These are phyloP conservation scores for Myxozyma geophila DNA, from an alignment of 805 yeast genomes.

Conservation along the genomic window DNA sequence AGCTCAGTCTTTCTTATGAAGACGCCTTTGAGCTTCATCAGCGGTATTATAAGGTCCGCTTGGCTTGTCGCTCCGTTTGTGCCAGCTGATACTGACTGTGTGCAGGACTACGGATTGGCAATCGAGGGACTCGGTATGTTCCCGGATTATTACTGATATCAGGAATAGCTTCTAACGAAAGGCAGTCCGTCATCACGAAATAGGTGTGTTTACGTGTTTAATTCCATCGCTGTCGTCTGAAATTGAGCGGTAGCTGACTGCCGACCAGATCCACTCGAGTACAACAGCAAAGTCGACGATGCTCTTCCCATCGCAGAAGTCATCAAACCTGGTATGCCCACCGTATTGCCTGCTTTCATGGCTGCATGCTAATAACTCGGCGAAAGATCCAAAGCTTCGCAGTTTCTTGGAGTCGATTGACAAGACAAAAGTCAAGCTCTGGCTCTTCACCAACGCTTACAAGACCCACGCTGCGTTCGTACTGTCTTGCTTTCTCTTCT, in stretches of 20 bases:
- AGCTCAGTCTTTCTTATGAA: slow-evolving; percentile 64
- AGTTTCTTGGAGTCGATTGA: slow-evolving; percentile 45
- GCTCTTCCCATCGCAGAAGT: slow-evolving; percentile 82
- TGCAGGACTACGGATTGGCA: slow-evolving; percentile 81
- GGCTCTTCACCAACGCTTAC: slow-evolving; percentile 96
- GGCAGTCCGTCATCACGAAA: slow-evolving; percentile 55
- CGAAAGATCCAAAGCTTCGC: slow-evolving; percentile 51
- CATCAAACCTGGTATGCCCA: slow-evolving; percentile 55
- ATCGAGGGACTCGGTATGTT: slow-evolving; percentile 70
- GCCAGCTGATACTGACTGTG: neutral
- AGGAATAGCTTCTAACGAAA: neutral
- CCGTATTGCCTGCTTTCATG: neutral
- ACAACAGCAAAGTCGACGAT: slow-evolving; percentile 88
- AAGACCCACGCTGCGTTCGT: slow-evolving; percentile 70
- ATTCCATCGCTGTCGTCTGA: neutral
- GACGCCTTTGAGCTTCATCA: slow-evolving; percentile 75
- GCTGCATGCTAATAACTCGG: slow-evolving; percentile 22
- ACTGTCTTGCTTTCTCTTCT: neutral
- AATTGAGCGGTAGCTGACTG: no score
- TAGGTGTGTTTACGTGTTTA: slow-evolving; percentile 46
- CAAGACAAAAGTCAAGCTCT: slow-evolving; percentile 64
- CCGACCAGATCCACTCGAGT: slow-evolving; percentile 72
- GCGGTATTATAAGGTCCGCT: slow-evolving; percentile 62
- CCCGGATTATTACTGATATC: neutral
- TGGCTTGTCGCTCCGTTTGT: neutral